Evolutionary conservation across 1,139 yeast genomes (phyloP).

Genomic region (Suhomyces bolitotheri): DNA sequence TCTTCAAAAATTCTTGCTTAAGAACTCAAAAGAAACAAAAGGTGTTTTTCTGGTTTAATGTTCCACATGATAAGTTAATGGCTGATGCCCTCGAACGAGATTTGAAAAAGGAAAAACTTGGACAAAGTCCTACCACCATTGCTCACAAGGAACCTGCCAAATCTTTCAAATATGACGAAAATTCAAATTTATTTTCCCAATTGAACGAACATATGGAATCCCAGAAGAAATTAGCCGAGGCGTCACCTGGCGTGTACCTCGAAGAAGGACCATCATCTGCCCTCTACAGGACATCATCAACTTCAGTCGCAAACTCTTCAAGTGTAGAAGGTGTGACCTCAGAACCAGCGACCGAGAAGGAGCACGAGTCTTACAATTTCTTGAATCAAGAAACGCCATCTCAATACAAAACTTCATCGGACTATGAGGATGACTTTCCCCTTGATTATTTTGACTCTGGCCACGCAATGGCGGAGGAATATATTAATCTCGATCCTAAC

Average conservation of each 20-base stretch:
- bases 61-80: slow-evolving; percentile 89
- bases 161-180: slow-evolving; percentile 57
- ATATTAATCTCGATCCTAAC: slow-evolving; percentile 36
- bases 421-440: slow-evolving; percentile 65
- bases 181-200: slow-evolving; percentile 49
- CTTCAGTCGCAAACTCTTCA: background rate
- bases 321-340: background rate
- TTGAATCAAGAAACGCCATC: slow-evolving; percentile 29
- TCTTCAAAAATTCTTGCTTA: slow-evolving; percentile 82
- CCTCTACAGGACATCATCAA: background rate
- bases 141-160: slow-evolving; percentile 63
- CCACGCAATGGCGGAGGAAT: slow-evolving; percentile 28
- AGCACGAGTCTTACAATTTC: slow-evolving; percentile 23
- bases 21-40: slow-evolving; percentile 96
- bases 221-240: slow-evolving; percentile 24
- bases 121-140: slow-evolving; percentile 60
- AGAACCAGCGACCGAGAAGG: slow-evolving; percentile 9
- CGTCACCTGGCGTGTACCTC: slow-evolving; percentile 7
- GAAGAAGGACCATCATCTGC: slow-evolving; percentile 3
- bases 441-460: slow-evolving; percentile 54
- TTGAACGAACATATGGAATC: slow-evolving; percentile 46
- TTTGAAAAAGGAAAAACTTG: slow-evolving; percentile 68
- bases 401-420: slow-evolving; percentile 23
- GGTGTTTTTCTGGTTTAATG: slow-evolving; percentile 96
- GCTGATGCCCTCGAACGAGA: slow-evolving; percentile 95